Conservation (phyloP, 331 rosid genomes). For the Rosa hybrid region DNA sequence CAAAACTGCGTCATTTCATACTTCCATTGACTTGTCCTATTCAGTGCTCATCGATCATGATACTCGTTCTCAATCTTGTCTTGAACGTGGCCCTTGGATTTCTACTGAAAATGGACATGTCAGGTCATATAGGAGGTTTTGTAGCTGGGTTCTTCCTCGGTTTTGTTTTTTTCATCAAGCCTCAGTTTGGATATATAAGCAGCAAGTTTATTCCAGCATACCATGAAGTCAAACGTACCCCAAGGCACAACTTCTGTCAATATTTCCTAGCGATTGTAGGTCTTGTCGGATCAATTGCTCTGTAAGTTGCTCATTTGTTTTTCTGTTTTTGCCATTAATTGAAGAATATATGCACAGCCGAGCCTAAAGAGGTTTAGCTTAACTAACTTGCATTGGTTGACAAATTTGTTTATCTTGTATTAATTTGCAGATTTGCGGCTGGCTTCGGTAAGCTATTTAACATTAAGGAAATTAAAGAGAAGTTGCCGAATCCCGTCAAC, state of each 20-base stretch:
- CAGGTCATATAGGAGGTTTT: conserved; percentile 92
- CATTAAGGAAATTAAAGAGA: conserved; percentile 9
- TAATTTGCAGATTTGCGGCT: conserved; percentile 57
- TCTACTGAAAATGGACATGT: conserved; percentile 71
- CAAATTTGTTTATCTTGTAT: conserved; percentile 9
- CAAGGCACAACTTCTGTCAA: conserved; percentile 63
- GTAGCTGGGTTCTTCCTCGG: conserved; percentile 78
- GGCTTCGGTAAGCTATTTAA: conserved; percentile 39
- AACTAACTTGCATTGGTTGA: neutral
- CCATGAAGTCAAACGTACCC: conserved; percentile 41
- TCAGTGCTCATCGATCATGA: conserved; percentile 68
- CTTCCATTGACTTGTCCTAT: neutral
- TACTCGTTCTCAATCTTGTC: conserved; percentile 51
- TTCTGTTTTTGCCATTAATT: neutral
- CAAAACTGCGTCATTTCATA: too few relatives aligned
- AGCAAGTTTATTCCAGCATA: conserved; percentile 61
- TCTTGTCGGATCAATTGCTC: conserved; percentile 40
- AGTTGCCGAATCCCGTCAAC: conserved; percentile 3
- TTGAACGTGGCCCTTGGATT: conserved; percentile 77
- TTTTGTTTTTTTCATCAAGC: conserved; percentile 69
- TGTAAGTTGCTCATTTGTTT: conserved; percentile 38
- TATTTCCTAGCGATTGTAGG: conserved; percentile 46
- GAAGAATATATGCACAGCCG: neutral
- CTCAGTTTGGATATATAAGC: conserved; percentile 75
- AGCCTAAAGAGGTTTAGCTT: neutral